Evolutionary conservation across 768 basidiomycete species (phyloP).

Genomic region (Lentinula guzmanii): DNA sequence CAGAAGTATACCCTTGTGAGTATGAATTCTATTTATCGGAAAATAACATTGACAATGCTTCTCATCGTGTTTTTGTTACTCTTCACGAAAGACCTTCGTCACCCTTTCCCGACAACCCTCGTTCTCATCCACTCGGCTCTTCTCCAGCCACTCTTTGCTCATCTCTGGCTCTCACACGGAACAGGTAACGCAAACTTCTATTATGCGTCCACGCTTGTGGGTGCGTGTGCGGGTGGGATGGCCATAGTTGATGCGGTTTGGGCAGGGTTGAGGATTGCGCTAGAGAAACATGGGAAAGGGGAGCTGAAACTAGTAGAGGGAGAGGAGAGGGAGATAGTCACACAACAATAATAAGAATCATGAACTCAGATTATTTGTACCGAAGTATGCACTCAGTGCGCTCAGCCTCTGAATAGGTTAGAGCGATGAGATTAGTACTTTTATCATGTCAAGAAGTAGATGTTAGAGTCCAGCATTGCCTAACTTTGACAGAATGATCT

Average conservation of each 20-base stretch:
- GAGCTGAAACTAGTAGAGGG: not conserved
- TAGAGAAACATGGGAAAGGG: conserved; percentile 27
- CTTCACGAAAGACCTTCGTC: conserved; percentile 58
- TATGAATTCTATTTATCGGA: conserved; percentile 7
- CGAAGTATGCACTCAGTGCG: no score
- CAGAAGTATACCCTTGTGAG: conserved; percentile 80
- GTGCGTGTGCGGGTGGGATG: conserved; percentile 83
- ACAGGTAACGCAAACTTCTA: conserved; percentile 98
- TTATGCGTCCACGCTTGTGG: conserved; percentile 93
- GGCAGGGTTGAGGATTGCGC: conserved; percentile 74
- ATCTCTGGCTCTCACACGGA: conserved; percentile 86
- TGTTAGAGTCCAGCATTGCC: no score
- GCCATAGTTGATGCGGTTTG: conserved; percentile 76
- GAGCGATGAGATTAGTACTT: no score
- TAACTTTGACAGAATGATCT: no score
- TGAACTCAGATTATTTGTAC: no score
- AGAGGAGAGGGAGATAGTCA: not conserved
- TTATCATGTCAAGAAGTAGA: no score
- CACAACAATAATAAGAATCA: not conserved
- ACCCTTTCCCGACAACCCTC: conserved; percentile 78
- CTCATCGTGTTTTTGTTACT: not conserved
- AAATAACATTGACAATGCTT: not conserved
- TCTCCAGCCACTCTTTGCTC: conserved; percentile 86
- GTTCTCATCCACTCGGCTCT: conserved; percentile 80
- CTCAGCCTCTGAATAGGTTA: no score